Evolutionary conservation across 495 filamentous ascomycete species (phyloP), one percentile per base, ranked within the genome.

Genomic region (Glutinoglossum americanum): DNA sequence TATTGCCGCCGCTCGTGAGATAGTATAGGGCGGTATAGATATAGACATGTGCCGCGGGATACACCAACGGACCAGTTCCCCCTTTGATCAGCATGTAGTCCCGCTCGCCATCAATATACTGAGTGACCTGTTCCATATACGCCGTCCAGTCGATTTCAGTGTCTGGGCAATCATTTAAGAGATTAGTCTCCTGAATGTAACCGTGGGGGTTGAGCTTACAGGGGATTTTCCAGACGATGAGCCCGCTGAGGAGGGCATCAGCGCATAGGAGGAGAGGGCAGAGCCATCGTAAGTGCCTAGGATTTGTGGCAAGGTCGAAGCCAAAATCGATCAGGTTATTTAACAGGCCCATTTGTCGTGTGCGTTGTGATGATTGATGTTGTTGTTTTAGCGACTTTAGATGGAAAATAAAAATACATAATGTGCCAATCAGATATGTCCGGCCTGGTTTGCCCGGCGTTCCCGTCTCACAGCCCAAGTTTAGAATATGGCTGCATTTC

Each of bases 121-220:
- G 83, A 27, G 77, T 68, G 55, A 96, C 71, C 62, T 98, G 92
- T 62, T 95, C 76, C 89, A 97, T 97, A 68, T 98, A 98, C 1
- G 90, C 87, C 55, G 73, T 76, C 92, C 92, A 98, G 70, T 98
- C 92, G 64, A 98, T 98, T 67, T 98, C 92, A 47, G 92, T 98
- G 68, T 98, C 92, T 97, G 44, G 28, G 28, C 59, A 41, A 56
- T 17, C 62, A 63, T 55, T 59, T 55, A 26, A 21, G 45, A 19
- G 33, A 51, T 51, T 41, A 25, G 13, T 59, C 13, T 19, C 62
- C 25, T 60, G 54, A 26, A 13, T 55, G 25, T 15, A 8, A 5
- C 48, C 28, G 41, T 26, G 32, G 27, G n/a, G 17, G 15, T 3
- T 15, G 57, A 51, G 32, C 37, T 71, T 73, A 96, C 90, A 98